Evolutionary conservation across 2,329 filamentous ascomycete species (phyloP).

Genomic region (Keithomyces neogunnii): DNA sequence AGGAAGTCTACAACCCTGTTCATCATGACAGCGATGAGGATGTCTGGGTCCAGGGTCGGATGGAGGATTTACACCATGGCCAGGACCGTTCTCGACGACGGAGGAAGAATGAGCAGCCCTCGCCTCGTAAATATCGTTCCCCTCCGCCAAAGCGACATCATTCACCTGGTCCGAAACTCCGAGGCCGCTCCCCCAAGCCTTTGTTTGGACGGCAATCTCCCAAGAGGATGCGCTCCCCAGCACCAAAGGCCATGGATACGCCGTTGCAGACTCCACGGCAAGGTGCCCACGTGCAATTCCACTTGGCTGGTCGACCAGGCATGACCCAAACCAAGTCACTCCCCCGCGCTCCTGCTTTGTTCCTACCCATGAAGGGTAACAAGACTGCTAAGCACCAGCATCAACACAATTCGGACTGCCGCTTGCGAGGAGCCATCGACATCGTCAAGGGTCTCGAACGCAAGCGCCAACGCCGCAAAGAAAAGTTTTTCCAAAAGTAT

Average conservation of each 20-base stretch:
- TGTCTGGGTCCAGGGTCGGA: slow-evolving; percentile 62
- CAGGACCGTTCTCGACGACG: slow-evolving; percentile 40
- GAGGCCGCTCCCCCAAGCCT: slow-evolving; percentile 30
- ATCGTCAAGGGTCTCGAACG: slow-evolving; percentile 94
- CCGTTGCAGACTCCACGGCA: slow-evolving; percentile 31
- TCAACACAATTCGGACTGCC: slow-evolving; percentile 38
- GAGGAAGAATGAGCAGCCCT: slow-evolving; percentile 41
- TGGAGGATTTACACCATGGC: slow-evolving; percentile 57
- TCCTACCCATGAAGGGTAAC: slow-evolving; percentile 43
- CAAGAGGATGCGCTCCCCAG: slow-evolving; percentile 60
- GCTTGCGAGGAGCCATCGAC: slow-evolving; percentile 88
- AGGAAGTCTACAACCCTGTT: slow-evolving; percentile 51
- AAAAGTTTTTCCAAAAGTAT: slow-evolving; percentile 86
- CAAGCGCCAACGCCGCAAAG: slow-evolving; percentile 85
- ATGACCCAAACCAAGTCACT: slow-evolving; percentile 78
- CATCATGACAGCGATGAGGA: slow-evolving; percentile 60
- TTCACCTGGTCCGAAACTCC: slow-evolving; percentile 29
- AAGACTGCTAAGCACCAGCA: slow-evolving; percentile 24
- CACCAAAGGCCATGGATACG: slow-evolving; percentile 37
- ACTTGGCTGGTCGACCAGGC: slow-evolving; percentile 48
- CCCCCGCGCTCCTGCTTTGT: slow-evolving; percentile 67
- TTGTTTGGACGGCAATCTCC: slow-evolving; percentile 64
- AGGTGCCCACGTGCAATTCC: slow-evolving; percentile 28
- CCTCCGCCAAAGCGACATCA: slow-evolving; percentile 26
- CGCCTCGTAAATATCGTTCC: slow-evolving; percentile 36